These are phyloP conservation scores for Blastocystis sp. DNA, from an alignment of 352 stramenopile species.

Conservation along the genomic window DNA sequence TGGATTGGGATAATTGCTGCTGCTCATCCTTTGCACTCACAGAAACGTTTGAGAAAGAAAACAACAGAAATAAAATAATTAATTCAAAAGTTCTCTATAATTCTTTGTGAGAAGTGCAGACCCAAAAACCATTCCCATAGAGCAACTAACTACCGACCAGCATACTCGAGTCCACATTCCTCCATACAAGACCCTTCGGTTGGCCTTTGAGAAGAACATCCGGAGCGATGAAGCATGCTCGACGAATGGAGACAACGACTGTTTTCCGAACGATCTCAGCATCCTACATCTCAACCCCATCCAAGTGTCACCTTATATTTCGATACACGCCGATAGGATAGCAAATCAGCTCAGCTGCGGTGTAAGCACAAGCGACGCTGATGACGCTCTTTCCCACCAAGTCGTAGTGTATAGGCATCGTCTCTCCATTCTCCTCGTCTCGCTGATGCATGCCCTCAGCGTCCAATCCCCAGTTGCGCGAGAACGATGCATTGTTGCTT, in stretches of 20 bases:
- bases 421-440: not conserved
- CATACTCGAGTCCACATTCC: constrained; percentile 35
- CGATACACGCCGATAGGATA: constrained; percentile 15
- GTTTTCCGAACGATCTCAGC: not conserved
- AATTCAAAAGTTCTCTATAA: not conserved
- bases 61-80: constrained; percentile 24
- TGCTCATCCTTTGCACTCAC: not conserved
- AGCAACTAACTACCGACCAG: constrained; percentile 38
- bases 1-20: not conserved
- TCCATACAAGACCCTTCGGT: not conserved
- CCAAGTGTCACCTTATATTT: not conserved
- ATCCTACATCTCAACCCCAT: not conserved
- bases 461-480: not conserved
- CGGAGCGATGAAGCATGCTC: not conserved
- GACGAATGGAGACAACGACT: not conserved
- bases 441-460: not conserved
- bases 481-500: not conserved
- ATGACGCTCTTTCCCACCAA: not conserved
- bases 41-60: not conserved
- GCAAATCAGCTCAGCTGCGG: constrained; percentile 13
- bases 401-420: not conserved
- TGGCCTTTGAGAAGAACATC: constrained; percentile 17
- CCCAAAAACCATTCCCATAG: constrained; percentile 51
- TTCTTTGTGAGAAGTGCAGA: constrained; percentile 33
- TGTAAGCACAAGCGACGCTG: not conserved